phyloP scores from a whole-genome alignment of 768 basidiomycete genomes.

The Tylopilus balloui region DNA sequence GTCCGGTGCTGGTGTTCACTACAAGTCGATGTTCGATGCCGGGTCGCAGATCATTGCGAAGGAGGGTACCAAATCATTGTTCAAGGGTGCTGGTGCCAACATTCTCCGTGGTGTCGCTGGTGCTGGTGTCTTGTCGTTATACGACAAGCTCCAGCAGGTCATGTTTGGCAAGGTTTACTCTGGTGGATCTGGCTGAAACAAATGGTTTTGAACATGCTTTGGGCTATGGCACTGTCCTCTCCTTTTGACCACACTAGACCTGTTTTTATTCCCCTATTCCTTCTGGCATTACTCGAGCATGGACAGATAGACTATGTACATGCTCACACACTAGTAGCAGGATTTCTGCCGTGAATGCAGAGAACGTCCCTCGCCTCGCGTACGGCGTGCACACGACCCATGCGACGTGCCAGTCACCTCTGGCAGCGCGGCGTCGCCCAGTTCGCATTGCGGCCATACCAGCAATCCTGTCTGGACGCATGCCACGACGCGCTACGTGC shows the following conservation, averaged over 20 bases:
- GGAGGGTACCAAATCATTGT: slow-evolving; percentile 93
- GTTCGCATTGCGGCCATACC: slow-evolving; percentile 74
- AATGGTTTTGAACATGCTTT: slow-evolving; percentile 12
- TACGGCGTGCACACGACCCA: no score
- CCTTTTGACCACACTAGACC: slow-evolving; percentile 30
- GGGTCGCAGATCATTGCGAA: slow-evolving; percentile 90
- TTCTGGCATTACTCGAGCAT: slow-evolving; percentile 19
- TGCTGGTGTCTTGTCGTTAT: slow-evolving; percentile 98
- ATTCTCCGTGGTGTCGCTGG: slow-evolving; percentile 99
- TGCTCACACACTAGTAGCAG: slow-evolving; percentile 25
- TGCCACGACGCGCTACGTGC: slow-evolving; percentile 66
- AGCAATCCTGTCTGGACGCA: slow-evolving; percentile 72
- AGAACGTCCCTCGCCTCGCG: not conserved
- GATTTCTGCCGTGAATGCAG: slow-evolving; percentile 17
- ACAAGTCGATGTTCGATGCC: slow-evolving; percentile 99
- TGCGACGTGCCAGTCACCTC: no score
- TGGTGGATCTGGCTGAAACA: slow-evolving; percentile 65
- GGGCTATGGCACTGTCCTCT: slow-evolving; percentile 32
- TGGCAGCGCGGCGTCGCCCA: slow-evolving; percentile 9
- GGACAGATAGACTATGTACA: slow-evolving; percentile 17
- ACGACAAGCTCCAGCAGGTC: slow-evolving; percentile 96
- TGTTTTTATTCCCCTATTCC: slow-evolving; percentile 31
- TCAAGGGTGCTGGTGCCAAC: slow-evolving; percentile 98
- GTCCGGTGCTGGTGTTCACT: slow-evolving; percentile 90
- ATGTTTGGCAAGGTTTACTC: slow-evolving; percentile 99